Evolutionary conservation across 495 filamentous ascomycete species (phyloP).

Genomic region (Trypethelium eluteriae): DNA sequence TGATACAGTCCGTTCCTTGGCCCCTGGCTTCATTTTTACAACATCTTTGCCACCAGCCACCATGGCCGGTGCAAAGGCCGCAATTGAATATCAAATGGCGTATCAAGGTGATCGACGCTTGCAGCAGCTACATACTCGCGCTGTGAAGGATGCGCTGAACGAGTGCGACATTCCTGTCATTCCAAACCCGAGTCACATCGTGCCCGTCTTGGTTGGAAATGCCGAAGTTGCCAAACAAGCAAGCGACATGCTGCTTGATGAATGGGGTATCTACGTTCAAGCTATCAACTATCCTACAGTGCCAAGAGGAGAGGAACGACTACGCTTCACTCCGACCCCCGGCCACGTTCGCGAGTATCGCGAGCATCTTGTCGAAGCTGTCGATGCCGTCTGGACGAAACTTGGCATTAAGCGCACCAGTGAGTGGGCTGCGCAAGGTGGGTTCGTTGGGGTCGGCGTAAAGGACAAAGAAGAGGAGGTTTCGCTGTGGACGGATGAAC

Average conservation of each 20-base stretch:
- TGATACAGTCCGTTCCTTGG: slow-evolving; percentile 90
- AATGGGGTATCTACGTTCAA: slow-evolving; percentile 92
- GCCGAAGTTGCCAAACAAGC: slow-evolving; percentile 89
- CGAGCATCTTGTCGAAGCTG: slow-evolving; percentile 73
- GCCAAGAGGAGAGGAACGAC: slow-evolving; percentile 86
- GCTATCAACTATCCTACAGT: slow-evolving; percentile 99
- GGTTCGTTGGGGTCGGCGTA: slow-evolving; percentile 86
- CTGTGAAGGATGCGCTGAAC: slow-evolving; percentile 72
- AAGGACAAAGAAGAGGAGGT: slow-evolving; percentile 49
- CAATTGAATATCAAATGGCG: slow-evolving; percentile 84
- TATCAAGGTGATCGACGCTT: slow-evolving; percentile 76
- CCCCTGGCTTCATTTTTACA: slow-evolving; percentile 97
- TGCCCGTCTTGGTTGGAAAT: slow-evolving; percentile 88
- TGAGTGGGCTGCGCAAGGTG: slow-evolving; percentile 84
- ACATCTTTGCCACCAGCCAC: slow-evolving; percentile 91
- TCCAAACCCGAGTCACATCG: slow-evolving; percentile 92
- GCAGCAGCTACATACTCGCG: slow-evolving; percentile 91
- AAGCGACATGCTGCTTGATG: slow-evolving; percentile 75
- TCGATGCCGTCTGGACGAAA: slow-evolving; percentile 79
- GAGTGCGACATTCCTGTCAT: slow-evolving; percentile 90
- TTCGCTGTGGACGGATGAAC: slow-evolving; percentile 79
- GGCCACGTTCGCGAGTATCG: slow-evolving; percentile 77
- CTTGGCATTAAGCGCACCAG: slow-evolving; percentile 84
- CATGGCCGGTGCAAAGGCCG: slow-evolving; percentile 87
- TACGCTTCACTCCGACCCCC: slow-evolving; percentile 91